Percentiles rank a stretch among this genome's conserved stretches.
Conservation (phyloP, 2,329 filamentous ascomycete species). For the Didymella lethalis region DNA sequence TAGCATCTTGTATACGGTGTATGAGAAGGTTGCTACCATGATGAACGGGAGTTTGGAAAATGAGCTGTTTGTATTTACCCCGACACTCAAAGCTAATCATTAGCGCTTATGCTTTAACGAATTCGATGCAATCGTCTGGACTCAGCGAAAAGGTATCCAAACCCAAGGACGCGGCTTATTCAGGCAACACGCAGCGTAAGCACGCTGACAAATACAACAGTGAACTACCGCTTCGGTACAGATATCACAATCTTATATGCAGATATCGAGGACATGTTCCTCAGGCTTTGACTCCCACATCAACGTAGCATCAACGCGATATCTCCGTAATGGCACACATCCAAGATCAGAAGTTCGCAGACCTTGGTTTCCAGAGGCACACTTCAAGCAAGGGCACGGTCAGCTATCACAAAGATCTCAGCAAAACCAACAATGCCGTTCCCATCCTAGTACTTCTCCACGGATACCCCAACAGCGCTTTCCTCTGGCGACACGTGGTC, state of each 20-base stretch:
- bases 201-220: conserved; percentile 6
- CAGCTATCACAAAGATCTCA: conserved; percentile 35
- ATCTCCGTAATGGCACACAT: conserved; percentile 1
- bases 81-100: not conserved
- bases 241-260: not conserved
- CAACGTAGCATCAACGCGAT: not conserved
- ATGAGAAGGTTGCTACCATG: conserved; percentile 38
- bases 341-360: conserved; percentile 1
- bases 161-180: not conserved
- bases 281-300: not conserved
- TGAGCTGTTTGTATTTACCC: conserved; percentile 9
- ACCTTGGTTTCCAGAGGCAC: not conserved
- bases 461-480: conserved; percentile 44
- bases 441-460: conserved; percentile 43
- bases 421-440: conserved; percentile 30
- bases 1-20: conserved; percentile 45
- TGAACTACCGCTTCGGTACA: not conserved
- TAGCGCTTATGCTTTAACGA: not conserved
- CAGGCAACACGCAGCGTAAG: conserved; percentile 2
- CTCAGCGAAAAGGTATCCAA: not conserved
- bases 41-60: conserved; percentile 16
- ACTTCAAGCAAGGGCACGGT: conserved; percentile 22
- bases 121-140: not conserved
- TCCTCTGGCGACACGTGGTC: conserved; percentile 44
- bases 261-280: not conserved